phyloP scores from a whole-genome alignment of 768 basidiomycete species.

The Tylopilus sp. region DNA sequence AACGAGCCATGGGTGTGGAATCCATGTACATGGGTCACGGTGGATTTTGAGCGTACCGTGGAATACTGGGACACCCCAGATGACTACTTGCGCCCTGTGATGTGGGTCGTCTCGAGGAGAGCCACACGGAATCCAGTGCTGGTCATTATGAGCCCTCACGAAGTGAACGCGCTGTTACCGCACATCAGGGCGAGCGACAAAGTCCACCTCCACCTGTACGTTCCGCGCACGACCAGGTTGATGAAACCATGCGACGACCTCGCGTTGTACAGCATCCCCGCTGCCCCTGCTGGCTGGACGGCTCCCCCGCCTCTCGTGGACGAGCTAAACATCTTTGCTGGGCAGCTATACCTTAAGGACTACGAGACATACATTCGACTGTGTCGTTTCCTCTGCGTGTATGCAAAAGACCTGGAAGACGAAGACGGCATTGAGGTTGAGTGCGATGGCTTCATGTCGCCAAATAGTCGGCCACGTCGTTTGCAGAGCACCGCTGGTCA shows the following conservation, averaged over 20 bases:
- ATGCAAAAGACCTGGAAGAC: conserved; percentile 13
- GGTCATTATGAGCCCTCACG: conserved; percentile 40
- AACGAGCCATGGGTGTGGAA: conserved; percentile 24
- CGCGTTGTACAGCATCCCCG: conserved; percentile 9
- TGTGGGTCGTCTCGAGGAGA: conserved; percentile 24
- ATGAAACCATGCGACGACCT: conserved; percentile 38
- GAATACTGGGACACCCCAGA: neutral
- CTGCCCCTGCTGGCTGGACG: neutral
- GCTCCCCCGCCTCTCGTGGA: conserved; percentile 1
- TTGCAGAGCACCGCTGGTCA: neutral
- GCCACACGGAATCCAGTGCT: conserved; percentile 10
- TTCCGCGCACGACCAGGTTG: conserved; percentile 33
- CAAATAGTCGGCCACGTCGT: conserved; percentile 10
- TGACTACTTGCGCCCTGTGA: conserved; percentile 28
- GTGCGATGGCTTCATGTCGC: conserved; percentile 22
- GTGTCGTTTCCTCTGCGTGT: conserved; percentile 28
- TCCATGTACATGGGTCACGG: conserved; percentile 13
- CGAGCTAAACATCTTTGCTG: conserved; percentile 30
- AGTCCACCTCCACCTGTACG: conserved; percentile 41
- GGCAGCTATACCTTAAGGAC: too few species aligned
- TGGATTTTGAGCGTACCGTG: conserved; percentile 17
- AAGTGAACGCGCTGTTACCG: conserved; percentile 38
- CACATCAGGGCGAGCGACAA: conserved; percentile 30
- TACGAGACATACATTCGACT: conserved; percentile 24
- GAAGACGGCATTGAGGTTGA: conserved; percentile 5